A percentile compares a stretch with the other conserved stretches of the same genome.
phyloP scores from a whole-genome alignment of 768 basidiomycete genomes.

The Cubamyces sp. region DNA sequence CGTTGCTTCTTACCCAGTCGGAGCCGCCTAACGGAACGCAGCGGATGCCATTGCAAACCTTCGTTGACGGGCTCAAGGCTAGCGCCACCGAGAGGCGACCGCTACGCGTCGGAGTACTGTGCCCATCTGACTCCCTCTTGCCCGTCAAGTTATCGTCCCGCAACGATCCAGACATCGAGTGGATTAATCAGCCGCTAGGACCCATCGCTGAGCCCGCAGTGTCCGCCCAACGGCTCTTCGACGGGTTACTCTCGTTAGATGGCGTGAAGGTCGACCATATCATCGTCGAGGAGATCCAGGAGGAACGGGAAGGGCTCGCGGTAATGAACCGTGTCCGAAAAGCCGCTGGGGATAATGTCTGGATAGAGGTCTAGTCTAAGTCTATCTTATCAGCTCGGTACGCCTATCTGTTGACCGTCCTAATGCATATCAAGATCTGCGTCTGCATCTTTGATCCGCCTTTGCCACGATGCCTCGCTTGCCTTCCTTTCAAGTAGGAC shows the following conservation, averaged over 20 bases:
- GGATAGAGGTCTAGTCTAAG: slow-evolving; percentile 25
- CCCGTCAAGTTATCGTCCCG: slow-evolving; percentile 31
- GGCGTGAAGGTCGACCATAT: slow-evolving; percentile 77
- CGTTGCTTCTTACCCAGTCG: slow-evolving; percentile 63
- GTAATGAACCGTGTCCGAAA: slow-evolving; percentile 95
- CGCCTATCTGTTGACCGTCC: neutral
- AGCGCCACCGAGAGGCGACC: slow-evolving; percentile 21
- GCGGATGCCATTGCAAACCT: slow-evolving; percentile 38
- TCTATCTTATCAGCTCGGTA: neutral
- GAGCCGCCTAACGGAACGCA: slow-evolving; percentile 42
- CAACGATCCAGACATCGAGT: slow-evolving; percentile 45
- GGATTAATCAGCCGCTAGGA: slow-evolving; percentile 56
- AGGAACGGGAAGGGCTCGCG: slow-evolving; percentile 84
- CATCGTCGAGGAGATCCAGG: slow-evolving; percentile 80
- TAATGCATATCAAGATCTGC: too few relatives aligned
- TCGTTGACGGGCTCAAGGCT: slow-evolving; percentile 49
- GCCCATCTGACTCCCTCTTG: slow-evolving; percentile 60
- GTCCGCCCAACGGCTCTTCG: slow-evolving; percentile 83
- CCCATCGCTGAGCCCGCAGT: slow-evolving; percentile 59
- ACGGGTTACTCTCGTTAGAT: slow-evolving; percentile 84
- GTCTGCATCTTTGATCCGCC: too few relatives aligned
- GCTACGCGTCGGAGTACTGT: slow-evolving; percentile 69
- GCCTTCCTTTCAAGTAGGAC: neutral
- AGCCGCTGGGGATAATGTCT: slow-evolving; percentile 67
- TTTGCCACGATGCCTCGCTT: neutral